Evolutionary conservation across 176 grass and related monocot species (phyloP), one percentile per base, ranked within the genome.

Genomic region (Tuctoria greenei): DNA sequence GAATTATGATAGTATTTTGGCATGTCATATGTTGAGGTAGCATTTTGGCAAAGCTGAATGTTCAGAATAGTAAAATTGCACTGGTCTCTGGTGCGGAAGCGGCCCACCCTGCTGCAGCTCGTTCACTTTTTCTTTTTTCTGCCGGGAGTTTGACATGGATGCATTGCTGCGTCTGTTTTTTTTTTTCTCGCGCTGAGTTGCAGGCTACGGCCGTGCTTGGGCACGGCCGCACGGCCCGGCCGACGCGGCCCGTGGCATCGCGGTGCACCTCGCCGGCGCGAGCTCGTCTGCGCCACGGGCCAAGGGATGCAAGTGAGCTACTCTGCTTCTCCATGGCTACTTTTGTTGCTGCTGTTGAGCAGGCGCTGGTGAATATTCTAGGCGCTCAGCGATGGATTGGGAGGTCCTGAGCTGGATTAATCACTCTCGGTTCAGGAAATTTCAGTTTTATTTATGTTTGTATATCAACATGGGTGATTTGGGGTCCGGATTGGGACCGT

Each of bases 231-330:
- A n/a, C n/a, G n/a, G n/a, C n/a, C n/a, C 66, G 15, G 83, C 51
- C 23, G 72, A 91, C 66, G 71, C 67, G 50, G 91, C 91, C 21
- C 79, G 82, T 27, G 84, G 71, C 28, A 87, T 97, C 70, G 81
- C 94, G 3, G 94, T 97, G 70, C 91, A 93, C 82, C 94, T 88
- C 9, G 91, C 81, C 38, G 91, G 88, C 11, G 94, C 5, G 94
- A 97, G 81, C 79, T 97, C 71, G 64, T 97, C 62, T 97, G 91
- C 51, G 84, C 84, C 44, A 87, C 86, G 21, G 71, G n/a, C 81
- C 49, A 88, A 64, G 24, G 94, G 94, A 15, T 97, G 91, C 88
- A 97, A 80, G 94, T 93, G 74, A 83, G 92, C 71, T 5, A 5
- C 37, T 73, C 34, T 57, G 20, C 38, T 76, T 23, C 49, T 73